Conservation (phyloP, 2,329 filamentous ascomycete species). For the Aspergillus sp. region DNA sequence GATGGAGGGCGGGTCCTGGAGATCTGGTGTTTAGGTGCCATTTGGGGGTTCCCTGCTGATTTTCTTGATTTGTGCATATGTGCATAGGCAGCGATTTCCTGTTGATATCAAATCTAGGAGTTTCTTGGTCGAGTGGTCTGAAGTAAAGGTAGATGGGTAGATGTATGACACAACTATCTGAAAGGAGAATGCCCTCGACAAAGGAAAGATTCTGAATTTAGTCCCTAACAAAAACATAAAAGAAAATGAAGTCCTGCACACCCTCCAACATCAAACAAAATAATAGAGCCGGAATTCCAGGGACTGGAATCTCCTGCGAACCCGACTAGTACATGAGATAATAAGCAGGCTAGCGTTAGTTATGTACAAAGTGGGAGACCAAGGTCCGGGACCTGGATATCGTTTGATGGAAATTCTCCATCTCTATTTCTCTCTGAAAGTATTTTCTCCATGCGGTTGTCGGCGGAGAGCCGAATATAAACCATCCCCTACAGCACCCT, state of each 20-base stretch:
- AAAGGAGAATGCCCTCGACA: neutral
- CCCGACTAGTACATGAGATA: constrained; percentile 32
- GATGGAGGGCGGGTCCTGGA: constrained; percentile 11
- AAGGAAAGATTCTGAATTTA: constrained; percentile 16
- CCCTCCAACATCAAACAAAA: constrained; percentile 23
- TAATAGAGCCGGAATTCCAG: constrained; percentile 19
- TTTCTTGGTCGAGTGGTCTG: constrained; percentile 6
- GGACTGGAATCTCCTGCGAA: constrained; percentile 19
- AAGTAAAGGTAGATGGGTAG: too few relatives aligned
- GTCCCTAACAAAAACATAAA: constrained; percentile 19
- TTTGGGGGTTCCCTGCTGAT: constrained; percentile 13
- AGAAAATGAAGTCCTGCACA: constrained; percentile 24
- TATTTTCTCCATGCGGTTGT: neutral
- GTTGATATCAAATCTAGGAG: constrained; percentile 19
- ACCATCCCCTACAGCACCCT: neutral
- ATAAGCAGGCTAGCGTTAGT: constrained; percentile 21
- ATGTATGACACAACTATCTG: too few relatives aligned
- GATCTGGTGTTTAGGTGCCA: constrained; percentile 16
- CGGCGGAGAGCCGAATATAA: neutral
- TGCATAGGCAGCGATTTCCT: constrained; percentile 26
- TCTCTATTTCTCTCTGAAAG: constrained; percentile 2
- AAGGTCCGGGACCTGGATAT: constrained; percentile 3
- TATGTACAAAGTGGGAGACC: constrained; percentile 31
- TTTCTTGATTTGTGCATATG: constrained; percentile 17
- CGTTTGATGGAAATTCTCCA: constrained; percentile 2